Evolutionary conservation across 2,329 filamentous ascomycete species (phyloP), one percentile per base, ranked within the genome.

Genomic region (Scedosporium minutisporum): DNA sequence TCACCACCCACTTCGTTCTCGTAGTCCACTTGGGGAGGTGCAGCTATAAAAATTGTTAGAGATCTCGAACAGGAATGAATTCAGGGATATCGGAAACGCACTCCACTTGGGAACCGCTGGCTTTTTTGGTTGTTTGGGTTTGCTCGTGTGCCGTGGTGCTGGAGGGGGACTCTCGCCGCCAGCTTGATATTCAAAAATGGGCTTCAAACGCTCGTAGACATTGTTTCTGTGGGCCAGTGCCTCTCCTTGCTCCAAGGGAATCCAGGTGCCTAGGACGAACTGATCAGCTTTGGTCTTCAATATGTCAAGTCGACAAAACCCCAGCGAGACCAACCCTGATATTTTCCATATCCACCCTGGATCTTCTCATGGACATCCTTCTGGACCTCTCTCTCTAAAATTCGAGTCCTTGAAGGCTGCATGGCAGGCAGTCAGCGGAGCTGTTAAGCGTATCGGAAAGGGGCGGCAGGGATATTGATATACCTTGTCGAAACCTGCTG

Each of bases 341-440:
- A 99, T 85, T 97, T 97, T 70, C 95, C 95, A 74, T 97, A 97
- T 16, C 95, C 95, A 67, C 93, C 95, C 73, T 99, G 95, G 5
- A 99, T 93, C 78, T 99, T 99, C 77, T 97, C 95, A 72, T 99
- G 95, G 4, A 89, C 83, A 53, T 96, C 93, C 74, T 96, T 97
- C 71, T 99, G 95, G 6, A 99, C 93, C 71, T 99, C 95, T 67
- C 95, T 86, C 77, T 99, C 95, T 4, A 99, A 83, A 63, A 99
- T 97, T 66, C 95, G 86, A 48, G 95, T 99, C 72, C 95, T 84
- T 12, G 93, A 91, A 2, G 95, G 95, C 76, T 66, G 33, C 14
- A 16, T 4, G 16, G 21, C 29, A 27, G 48, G 18, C n/a, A 27
- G 23, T 41, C 10, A 18, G 44, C 23, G 10, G 60, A 16, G 14